Evolutionary conservation across 192 early-diverging fungal species (phyloP), one percentile per base, ranked within the genome.

Genomic region (Coemansia sp.): DNA sequence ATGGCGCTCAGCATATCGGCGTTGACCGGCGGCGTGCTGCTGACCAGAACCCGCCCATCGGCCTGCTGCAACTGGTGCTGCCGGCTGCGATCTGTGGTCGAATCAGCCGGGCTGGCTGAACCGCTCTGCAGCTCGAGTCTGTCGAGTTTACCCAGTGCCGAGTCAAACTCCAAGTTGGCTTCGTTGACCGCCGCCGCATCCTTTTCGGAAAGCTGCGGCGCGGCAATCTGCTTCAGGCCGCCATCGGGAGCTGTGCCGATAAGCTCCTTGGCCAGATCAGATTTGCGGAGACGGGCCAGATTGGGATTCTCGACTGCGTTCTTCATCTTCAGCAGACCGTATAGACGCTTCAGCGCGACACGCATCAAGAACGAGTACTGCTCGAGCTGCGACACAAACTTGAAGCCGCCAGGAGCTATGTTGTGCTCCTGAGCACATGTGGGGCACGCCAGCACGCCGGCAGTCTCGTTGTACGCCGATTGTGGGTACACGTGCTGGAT

Each of bases 341-440:
- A 95, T 23, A 98, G 82, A 22, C 92, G 82, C 57, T 87, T 87
- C 49, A 97, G 77, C 17, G 91, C 91, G 19, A 92, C 89, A 8
- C 88, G 85, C 75, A 98, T 76, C 37, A 95, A 70, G 73, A 93
- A 97, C 49, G 89, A 87, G 75, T 96, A 96, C 82, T 97, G 93
- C 64, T 94, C 85, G 45, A 98, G 79, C 66, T 94, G 90, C 8
- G 95, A 89, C 2, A 97, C 86, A 69, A 85, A 75, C 64, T 86
- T 84, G 62, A 94, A 88, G 8, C 87, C 84, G 23, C 69, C 75
- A 0, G 62, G 65, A 15, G 68, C 45, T 8, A 79, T 57, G 10
- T 73, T 68, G 56, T 72, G 70, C 37, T 84, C 73, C 23, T 80
- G 76, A 11, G 69, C 70, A 59, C 87, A 87, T n/a, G 60, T 64